Evolutionary conservation across 2,329 filamentous ascomycete genomes (phyloP).

Genomic region (Tolypocladium album): DNA sequence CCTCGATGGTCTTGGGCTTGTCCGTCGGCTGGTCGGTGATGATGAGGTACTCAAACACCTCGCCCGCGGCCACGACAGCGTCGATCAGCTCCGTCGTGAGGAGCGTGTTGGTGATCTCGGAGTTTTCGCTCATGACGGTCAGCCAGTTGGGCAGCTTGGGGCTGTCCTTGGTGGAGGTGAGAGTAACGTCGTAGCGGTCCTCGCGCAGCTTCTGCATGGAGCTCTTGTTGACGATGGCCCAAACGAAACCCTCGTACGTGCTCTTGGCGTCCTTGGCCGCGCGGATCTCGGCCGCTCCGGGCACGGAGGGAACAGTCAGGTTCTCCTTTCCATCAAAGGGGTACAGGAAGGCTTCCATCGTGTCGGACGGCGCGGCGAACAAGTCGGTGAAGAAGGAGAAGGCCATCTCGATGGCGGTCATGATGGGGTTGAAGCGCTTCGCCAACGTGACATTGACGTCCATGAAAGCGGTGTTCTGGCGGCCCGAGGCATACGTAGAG

Average conservation of each 20-base stretch:
- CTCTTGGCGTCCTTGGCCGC: constrained; percentile 48
- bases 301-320: constrained; percentile 57
- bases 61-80: constrained; percentile 68
- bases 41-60: constrained; percentile 73
- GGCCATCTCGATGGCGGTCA: constrained; percentile 49
- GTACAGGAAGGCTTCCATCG: constrained; percentile 67
- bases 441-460: constrained; percentile 73
- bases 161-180: constrained; percentile 89
- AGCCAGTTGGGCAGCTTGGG: constrained; percentile 81
- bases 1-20: constrained; percentile 75
- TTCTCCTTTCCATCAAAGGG: constrained; percentile 88
- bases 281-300: constrained; percentile 44
- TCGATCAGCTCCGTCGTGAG: constrained; percentile 80
- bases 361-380: constrained; percentile 58
- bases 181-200: constrained; percentile 86
- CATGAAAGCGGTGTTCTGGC: constrained; percentile 85
- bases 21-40: constrained; percentile 83
- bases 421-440: constrained; percentile 77
- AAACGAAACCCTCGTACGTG: constrained; percentile 83
- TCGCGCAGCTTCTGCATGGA: constrained; percentile 82
- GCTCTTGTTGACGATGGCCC: constrained; percentile 91
- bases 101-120: constrained; percentile 81
- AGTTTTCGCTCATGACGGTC: constrained; percentile 93
- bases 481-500: constrained; percentile 76
- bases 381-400: constrained; percentile 73